Conservation (phyloP, 208 protist species). For the Acanthamoeba castellanii region DNA sequence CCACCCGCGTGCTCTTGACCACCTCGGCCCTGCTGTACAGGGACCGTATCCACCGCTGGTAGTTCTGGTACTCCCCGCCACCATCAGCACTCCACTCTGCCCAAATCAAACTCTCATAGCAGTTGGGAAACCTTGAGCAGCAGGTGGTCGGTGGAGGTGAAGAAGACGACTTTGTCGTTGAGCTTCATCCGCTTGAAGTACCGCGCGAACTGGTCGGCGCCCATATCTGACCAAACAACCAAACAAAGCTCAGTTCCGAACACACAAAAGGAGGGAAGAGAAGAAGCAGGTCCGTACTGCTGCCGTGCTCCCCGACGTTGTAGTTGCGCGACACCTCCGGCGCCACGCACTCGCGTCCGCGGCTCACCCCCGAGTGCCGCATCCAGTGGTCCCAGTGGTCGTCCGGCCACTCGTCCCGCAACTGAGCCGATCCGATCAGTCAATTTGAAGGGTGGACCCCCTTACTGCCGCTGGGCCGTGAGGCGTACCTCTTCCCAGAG, state of each 20-base stretch:
- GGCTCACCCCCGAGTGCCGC: constrained; percentile 63
- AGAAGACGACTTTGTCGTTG: constrained; percentile 56
- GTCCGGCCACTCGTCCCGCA: constrained; percentile 83
- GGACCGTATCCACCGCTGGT: neutral
- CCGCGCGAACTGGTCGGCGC: neutral
- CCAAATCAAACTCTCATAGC: neutral
- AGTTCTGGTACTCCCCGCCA: neutral
- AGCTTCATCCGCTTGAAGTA: constrained; percentile 73
- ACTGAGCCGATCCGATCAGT: neutral
- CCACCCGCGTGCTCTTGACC: neutral
- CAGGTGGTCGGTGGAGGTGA: neutral
- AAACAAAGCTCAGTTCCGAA: neutral
- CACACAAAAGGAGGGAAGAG: neutral
- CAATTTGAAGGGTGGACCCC: too few species aligned
- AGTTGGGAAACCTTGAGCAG: neutral
- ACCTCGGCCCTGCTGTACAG: neutral
- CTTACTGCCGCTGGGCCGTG: too few species aligned
- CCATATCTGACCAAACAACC: neutral
- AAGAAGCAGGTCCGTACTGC: constrained; percentile 5
- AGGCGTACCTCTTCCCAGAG: constrained; percentile 86
- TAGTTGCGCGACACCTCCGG: constrained; percentile 79
- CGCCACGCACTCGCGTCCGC: constrained; percentile 73
- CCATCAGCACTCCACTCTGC: neutral
- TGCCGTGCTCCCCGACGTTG: constrained; percentile 75
- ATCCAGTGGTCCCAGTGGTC: constrained; percentile 91